Evolutionary conservation across 169 alveolate genomes (phyloP).

Genomic region (Amoebophrya sp.): DNA sequence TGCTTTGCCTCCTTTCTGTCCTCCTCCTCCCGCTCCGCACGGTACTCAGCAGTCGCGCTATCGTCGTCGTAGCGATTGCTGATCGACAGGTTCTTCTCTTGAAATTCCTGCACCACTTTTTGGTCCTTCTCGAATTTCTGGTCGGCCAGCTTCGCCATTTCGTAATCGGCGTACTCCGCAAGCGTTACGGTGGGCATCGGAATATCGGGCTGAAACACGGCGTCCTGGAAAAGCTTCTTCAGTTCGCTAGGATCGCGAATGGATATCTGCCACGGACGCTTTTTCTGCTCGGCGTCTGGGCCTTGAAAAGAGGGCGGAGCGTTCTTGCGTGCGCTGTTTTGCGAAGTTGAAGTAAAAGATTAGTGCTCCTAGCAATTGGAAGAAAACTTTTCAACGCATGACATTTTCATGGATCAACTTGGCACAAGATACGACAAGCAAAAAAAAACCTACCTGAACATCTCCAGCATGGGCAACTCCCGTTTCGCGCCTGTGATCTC

Average conservation of each 20-base stretch:
- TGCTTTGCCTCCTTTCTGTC: not conserved
- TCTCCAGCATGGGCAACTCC: not conserved
- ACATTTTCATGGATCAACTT: too few species aligned
- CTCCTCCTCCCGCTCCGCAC: not conserved
- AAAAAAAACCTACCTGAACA: not conserved
- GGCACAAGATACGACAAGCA: not conserved
- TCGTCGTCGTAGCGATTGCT: not conserved
- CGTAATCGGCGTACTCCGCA: not conserved
- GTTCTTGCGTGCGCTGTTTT: too few species aligned
- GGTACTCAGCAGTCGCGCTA: not conserved
- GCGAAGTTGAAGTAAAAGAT: too few species aligned
- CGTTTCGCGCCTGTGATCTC: not conserved
- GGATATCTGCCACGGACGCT: not conserved
- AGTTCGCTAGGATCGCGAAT: not conserved
- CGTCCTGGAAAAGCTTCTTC: not conserved
- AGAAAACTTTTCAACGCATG: too few species aligned
- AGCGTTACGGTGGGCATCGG: constrained; percentile 16
- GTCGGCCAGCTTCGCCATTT: constrained; percentile 11
- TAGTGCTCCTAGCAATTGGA: too few species aligned
- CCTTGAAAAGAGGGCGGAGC: not conserved
- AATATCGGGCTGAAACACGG: not conserved
- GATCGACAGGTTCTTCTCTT: not conserved
- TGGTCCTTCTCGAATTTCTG: not conserved
- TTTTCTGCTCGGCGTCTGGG: not conserved
- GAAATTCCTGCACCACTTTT: not conserved